Percentiles rank a stretch among this genome's conserved stretches.
Evolutionary conservation across 2,329 filamentous ascomycete genomes (phyloP).

Genomic region (Geosmithia morbida): DNA sequence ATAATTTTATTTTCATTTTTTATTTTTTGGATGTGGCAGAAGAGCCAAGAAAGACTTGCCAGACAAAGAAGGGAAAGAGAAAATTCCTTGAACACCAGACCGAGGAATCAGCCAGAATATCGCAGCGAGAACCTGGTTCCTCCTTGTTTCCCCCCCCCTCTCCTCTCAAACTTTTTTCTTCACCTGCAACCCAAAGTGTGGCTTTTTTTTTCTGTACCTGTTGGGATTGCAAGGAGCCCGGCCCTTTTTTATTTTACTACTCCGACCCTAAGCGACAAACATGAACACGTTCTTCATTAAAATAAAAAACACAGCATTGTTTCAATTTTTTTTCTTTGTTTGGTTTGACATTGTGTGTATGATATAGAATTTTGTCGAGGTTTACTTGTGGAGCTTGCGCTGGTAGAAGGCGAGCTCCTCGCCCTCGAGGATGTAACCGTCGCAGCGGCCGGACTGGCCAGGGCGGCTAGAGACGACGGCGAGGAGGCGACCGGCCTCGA

Average conservation of each 20-base stretch:
- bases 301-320: neutral
- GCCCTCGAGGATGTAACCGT: constrained; percentile 97
- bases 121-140: constrained; percentile 3
- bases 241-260: too few species aligned
- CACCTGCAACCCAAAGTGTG: too few species aligned
- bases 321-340: too few species aligned
- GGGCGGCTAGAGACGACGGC: constrained; percentile 87
- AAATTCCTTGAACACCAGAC: constrained; percentile 23
- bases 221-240: too few species aligned
- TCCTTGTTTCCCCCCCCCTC: neutral
- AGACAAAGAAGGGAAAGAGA: constrained; percentile 11
- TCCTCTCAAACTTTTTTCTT: too few species aligned
- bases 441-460: constrained; percentile 90
- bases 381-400: constrained; percentile 97
- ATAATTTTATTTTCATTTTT: constrained; percentile 20
- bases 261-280: neutral
- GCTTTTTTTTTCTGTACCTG: too few species aligned
- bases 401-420: constrained; percentile 99
- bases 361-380: neutral
- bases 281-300: constrained; percentile 3
- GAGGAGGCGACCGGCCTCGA: constrained; percentile 96
- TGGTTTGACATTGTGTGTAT: too few species aligned
- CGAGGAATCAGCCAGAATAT: constrained; percentile 9
- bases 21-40: constrained; percentile 10
- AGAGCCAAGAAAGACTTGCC: constrained; percentile 14